Conservation (phyloP, 345 rosid genomes). For the Luvunga scandens region DNA sequence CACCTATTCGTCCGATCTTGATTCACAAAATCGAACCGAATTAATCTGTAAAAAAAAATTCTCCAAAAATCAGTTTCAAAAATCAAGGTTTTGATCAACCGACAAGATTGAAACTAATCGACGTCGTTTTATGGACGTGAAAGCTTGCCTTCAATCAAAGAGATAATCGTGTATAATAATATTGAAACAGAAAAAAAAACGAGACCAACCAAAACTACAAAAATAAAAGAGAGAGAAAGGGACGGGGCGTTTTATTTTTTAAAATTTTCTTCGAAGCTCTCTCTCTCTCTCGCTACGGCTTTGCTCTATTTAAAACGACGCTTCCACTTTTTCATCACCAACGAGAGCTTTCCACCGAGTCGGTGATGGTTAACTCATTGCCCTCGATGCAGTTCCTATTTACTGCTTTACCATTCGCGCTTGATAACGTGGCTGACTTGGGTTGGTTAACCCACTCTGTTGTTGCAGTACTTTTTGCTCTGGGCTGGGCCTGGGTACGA, state of each 20-base stretch:
- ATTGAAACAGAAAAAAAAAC: not conserved
- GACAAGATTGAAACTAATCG: not conserved
- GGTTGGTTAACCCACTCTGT: not conserved
- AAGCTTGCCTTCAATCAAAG: slow-evolving; percentile 7
- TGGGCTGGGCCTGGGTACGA: not conserved
- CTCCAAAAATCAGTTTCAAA: slow-evolving; percentile 9
- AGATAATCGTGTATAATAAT: not conserved
- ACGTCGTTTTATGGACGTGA: not conserved
- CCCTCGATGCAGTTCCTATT: slow-evolving; percentile 3
- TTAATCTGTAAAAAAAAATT: slow-evolving; percentile 11
- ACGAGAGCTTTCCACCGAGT: slow-evolving; percentile 21
- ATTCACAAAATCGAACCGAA: slow-evolving; percentile 18
- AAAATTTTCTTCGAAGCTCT: too few relatives aligned
- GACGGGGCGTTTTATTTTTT: not conserved
- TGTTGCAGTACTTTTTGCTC: not conserved
- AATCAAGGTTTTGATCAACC: not conserved
- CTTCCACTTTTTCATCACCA: slow-evolving; percentile 18
- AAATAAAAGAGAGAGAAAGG: not conserved
- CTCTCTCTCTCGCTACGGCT: not conserved
- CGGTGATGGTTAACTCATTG: not conserved
- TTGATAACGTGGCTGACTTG: not conserved
- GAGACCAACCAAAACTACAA: not conserved
- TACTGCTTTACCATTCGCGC: not conserved
- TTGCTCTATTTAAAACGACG: not conserved
- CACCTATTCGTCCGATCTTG: slow-evolving; percentile 24